Evolutionary conservation across 345 rosid genomes (phyloP).

Genomic region (Sonneratia caseolaris): DNA sequence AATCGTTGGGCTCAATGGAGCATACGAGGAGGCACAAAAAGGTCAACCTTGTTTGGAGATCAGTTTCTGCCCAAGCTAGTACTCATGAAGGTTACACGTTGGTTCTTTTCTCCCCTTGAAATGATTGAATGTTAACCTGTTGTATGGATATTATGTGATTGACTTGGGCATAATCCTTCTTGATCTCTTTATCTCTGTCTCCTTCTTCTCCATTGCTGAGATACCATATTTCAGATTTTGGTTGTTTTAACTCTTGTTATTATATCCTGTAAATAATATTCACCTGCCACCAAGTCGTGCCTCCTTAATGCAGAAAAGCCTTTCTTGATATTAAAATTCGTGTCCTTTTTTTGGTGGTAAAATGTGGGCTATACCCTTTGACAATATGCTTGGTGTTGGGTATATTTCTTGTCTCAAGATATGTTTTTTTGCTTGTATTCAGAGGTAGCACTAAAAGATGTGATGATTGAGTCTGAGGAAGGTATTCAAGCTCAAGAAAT

Average conservation of each 20-base stretch:
- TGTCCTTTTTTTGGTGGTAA: background rate
- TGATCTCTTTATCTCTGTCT: background rate
- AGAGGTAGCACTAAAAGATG: constrained; percentile 15
- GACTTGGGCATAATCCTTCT: background rate
- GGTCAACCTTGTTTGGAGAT: constrained; percentile 40
- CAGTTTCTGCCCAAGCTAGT: constrained; percentile 38
- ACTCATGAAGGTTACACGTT: constrained; percentile 36
- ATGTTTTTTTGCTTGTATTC: background rate
- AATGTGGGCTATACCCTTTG: background rate
- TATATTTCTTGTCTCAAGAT: background rate
- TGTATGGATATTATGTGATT: background rate
- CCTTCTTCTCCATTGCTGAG: background rate
- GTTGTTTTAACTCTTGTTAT: background rate
- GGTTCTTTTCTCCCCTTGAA: background rate
- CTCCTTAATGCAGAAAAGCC: background rate
- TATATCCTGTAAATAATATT: background rate
- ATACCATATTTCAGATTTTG: background rate
- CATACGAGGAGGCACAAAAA: constrained; percentile 28
- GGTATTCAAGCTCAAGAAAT: constrained; percentile 28
- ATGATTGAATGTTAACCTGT: background rate
- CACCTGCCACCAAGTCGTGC: too few species aligned
- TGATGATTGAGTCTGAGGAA: constrained; percentile 24
- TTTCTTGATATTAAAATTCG: background rate
- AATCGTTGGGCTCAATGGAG: constrained; percentile 15
- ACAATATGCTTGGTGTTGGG: background rate